These are phyloP conservation scores for Periconia sp. DNA, from an alignment of 2,329 filamentous ascomycete species.

Conservation along the genomic window DNA sequence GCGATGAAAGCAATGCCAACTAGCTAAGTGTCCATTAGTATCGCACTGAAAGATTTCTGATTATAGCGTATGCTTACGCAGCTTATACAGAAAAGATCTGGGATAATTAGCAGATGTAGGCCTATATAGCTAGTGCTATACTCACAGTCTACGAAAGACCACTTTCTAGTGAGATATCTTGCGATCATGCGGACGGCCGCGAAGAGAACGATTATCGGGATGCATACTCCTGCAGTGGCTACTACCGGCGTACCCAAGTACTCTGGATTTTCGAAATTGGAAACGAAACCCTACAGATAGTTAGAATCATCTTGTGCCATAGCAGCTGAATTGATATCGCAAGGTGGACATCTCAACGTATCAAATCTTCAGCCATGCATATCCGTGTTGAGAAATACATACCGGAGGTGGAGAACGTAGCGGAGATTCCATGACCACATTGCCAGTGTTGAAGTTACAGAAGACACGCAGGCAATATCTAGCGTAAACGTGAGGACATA, in stretches of 20 bases:
- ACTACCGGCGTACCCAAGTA: conserved; percentile 25
- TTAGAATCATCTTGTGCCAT: conserved; percentile 1
- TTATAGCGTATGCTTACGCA: conserved; percentile 9
- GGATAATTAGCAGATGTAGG: background rate
- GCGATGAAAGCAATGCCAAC: conserved; percentile 21
- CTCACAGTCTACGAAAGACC: conserved; percentile 27
- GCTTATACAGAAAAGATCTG: conserved; percentile 19
- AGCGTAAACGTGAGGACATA: conserved; percentile 2
- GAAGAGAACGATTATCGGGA: conserved; percentile 21
- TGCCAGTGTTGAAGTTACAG: conserved; percentile 4
- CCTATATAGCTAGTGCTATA: background rate
- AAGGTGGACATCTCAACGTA: too few species aligned
- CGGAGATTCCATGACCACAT: conserved; percentile 16
- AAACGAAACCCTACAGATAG: conserved; percentile 14
- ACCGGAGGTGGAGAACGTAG: conserved; percentile 13
- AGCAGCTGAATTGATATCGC: too few species aligned
- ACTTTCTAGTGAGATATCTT: conserved; percentile 16
- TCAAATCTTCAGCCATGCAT: too few species aligned
- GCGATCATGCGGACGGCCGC: conserved; percentile 18
- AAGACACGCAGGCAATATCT: conserved; percentile 7
- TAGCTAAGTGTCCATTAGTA: conserved; percentile 5
- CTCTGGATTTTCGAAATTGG: conserved; percentile 20
- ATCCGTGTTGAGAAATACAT: background rate
- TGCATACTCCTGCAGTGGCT: conserved; percentile 16
- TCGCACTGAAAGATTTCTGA: background rate